Percentiles rank a stretch among this genome's conserved stretches.
Conservation (phyloP, 2,329 filamentous ascomycete genomes). For the Tympanopsis confertula region DNA sequence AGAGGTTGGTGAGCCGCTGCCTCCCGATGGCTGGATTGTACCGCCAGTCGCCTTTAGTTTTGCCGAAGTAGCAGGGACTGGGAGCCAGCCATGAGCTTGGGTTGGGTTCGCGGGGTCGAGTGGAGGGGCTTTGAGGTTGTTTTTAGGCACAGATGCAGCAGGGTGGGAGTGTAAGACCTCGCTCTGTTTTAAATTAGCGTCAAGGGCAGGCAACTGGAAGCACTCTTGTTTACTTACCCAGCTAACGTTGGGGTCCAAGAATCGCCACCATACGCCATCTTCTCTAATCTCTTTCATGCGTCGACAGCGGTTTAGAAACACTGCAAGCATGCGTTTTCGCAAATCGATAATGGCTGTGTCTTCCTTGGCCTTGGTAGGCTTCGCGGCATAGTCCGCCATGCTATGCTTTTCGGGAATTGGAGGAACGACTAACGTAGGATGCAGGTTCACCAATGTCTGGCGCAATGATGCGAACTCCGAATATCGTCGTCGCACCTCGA, state of each 20-base stretch:
- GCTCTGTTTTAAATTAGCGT: conserved; percentile 39
- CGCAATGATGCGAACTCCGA: conserved; percentile 91
- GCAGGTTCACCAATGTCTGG: conserved; percentile 77
- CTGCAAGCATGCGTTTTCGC: conserved; percentile 89
- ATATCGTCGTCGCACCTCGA: conserved; percentile 88
- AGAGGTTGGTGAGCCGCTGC: background rate
- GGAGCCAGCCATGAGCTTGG: conserved; percentile 74
- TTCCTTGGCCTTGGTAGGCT: conserved; percentile 94
- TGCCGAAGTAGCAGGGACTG: conserved; percentile 72
- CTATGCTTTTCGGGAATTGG: conserved; percentile 98
- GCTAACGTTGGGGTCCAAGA: conserved; percentile 94
- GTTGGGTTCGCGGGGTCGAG: conserved; percentile 88
- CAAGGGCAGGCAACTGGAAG: background rate
- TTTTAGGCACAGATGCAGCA: conserved; percentile 83
- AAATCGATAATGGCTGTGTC: conserved; percentile 94
- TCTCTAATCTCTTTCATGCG: conserved; percentile 84
- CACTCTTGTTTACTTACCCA: conserved; percentile 54
- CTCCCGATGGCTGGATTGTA: conserved; percentile 7
- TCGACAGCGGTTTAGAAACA: conserved; percentile 87
- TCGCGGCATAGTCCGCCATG: conserved; percentile 96
- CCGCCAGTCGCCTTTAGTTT: conserved; percentile 59
- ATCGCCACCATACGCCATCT: conserved; percentile 95
- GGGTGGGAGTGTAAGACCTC: conserved; percentile 93
- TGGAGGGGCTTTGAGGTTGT: conserved; percentile 87
- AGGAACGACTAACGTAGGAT: conserved; percentile 89